Evolutionary conservation across 352 stramenopile genomes (phyloP).

Genomic region (Pythium aristosporum): DNA sequence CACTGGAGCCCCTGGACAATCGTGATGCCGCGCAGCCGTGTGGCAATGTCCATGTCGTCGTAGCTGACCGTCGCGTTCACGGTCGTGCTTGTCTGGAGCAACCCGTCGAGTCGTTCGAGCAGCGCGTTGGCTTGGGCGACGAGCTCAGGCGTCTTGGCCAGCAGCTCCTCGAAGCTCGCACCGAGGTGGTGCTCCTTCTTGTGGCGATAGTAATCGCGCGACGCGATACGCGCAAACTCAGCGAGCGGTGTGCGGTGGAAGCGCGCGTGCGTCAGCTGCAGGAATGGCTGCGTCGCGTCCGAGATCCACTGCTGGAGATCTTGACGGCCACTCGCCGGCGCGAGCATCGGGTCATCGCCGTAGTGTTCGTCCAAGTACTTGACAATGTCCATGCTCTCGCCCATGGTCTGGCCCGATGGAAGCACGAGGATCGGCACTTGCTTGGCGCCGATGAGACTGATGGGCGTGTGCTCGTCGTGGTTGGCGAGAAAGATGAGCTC

Average conservation of each 20-base stretch:
- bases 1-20: conserved; percentile 53
- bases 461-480: conserved; percentile 46
- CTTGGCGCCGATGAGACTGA: conserved; percentile 35
- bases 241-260: conserved; percentile 41
- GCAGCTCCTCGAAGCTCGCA: conserved; percentile 34
- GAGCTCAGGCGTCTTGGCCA: conserved; percentile 25
- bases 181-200: conserved; percentile 55
- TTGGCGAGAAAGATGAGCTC: conserved; percentile 42
- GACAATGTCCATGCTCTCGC: conserved; percentile 50
- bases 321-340: conserved; percentile 26
- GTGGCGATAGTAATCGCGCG: conserved; percentile 49
- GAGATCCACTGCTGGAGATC: conserved; percentile 48
- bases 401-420: conserved; percentile 30
- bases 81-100: conserved; percentile 39
- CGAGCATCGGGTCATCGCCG: conserved; percentile 30
- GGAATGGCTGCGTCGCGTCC: conserved; percentile 28
- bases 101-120: conserved; percentile 33
- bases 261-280: conserved; percentile 40
- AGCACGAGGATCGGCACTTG: conserved; percentile 32
- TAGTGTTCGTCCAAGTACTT: conserved; percentile 41
- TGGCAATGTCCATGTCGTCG: conserved; percentile 57
- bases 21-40: conserved; percentile 45
- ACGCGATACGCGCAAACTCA: conserved; percentile 44
- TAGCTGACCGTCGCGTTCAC: conserved; percentile 53
- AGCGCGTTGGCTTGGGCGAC: conserved; percentile 42